Conservation (phyloP, 2,329 filamentous ascomycete species). For the Mycosphaerella sp. region DNA sequence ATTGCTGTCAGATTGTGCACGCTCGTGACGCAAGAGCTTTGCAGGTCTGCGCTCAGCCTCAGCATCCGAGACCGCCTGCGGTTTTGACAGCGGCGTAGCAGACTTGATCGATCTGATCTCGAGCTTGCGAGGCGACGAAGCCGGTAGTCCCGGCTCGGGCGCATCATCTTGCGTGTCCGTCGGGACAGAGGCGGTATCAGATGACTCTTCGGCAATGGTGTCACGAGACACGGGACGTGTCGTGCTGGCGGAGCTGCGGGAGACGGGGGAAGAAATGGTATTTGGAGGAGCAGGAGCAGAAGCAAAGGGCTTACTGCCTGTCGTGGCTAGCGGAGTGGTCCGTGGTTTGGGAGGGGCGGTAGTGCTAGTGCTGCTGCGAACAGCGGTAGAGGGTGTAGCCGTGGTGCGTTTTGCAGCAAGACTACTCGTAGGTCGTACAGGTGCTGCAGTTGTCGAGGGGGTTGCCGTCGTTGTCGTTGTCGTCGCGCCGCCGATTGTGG, state of each 20-base stretch:
- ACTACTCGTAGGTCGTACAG: slow-evolving; percentile 13
- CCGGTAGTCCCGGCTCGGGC: slow-evolving; percentile 12
- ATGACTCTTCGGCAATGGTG: slow-evolving; percentile 26
- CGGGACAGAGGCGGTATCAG: neutral
- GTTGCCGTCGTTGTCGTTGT: neutral
- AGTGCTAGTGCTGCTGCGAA: slow-evolving; percentile 3
- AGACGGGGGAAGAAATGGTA: neutral
- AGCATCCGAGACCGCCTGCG: slow-evolving; percentile 24
- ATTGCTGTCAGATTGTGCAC: slow-evolving; percentile 24
- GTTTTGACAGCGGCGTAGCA: slow-evolving; percentile 10
- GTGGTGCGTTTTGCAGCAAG: slow-evolving; percentile 18
- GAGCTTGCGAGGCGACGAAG: slow-evolving; percentile 24
- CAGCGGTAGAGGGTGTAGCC: neutral
- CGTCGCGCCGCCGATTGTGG: neutral
- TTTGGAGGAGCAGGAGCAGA: no score
- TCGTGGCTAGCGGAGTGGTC: slow-evolving; percentile 1
- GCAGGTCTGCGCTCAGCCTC: slow-evolving; percentile 22
- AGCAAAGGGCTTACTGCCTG: neutral
- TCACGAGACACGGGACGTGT: slow-evolving; percentile 21
- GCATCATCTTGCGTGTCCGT: slow-evolving; percentile 1
- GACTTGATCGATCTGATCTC: slow-evolving; percentile 21
- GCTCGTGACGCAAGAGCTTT: slow-evolving; percentile 15
- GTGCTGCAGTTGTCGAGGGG: slow-evolving; percentile 4
- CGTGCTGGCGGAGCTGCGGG: slow-evolving; percentile 6
- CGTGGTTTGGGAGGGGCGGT: slow-evolving; percentile 13